These are phyloP conservation scores for Exobasidium cylindrosporum DNA, from an alignment of 1,284 basidiomycete genomes.

Conservation along the genomic window DNA sequence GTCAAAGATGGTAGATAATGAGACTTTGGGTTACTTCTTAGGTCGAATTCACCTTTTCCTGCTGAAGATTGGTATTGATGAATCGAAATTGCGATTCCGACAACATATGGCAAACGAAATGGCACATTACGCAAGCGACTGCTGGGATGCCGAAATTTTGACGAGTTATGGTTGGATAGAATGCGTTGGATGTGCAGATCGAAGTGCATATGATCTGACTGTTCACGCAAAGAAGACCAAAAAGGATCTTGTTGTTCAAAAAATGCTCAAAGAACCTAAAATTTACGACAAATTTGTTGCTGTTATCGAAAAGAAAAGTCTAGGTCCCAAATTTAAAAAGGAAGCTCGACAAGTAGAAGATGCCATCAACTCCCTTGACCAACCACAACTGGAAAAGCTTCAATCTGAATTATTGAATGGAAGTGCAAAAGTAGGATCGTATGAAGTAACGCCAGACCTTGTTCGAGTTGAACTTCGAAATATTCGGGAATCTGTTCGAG, in stretches of 20 bases:
- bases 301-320: constrained; percentile 79
- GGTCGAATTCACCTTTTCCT: constrained; percentile 89
- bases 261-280: constrained; percentile 78
- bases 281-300: constrained; percentile 71
- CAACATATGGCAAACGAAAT: constrained; percentile 98
- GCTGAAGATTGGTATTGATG: constrained; percentile 85
- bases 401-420: constrained; percentile 70
- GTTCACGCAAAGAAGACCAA: constrained; percentile 61
- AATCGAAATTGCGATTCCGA: constrained; percentile 80
- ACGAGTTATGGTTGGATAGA: constrained; percentile 96
- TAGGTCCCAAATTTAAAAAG: constrained; percentile 86
- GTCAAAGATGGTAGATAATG: constrained; percentile 81
- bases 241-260: constrained; percentile 72
- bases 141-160: constrained; percentile 98
- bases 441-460: constrained; percentile 69
- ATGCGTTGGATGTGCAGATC: constrained; percentile 98
- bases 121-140: constrained; percentile 98
- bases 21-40: constrained; percentile 96
- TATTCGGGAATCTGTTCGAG: constrained; percentile 88
- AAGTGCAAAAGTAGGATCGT: constrained; percentile 64
- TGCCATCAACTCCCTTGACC: constrained; percentile 67
- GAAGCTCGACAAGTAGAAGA: constrained; percentile 74
- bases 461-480: constrained; percentile 79
- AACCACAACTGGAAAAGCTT: constrained; percentile 68
- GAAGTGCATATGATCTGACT: constrained; percentile 87